These are phyloP conservation scores for Hevea brasiliensis DNA, from an alignment of 345 rosid species.

Conservation along the genomic window DNA sequence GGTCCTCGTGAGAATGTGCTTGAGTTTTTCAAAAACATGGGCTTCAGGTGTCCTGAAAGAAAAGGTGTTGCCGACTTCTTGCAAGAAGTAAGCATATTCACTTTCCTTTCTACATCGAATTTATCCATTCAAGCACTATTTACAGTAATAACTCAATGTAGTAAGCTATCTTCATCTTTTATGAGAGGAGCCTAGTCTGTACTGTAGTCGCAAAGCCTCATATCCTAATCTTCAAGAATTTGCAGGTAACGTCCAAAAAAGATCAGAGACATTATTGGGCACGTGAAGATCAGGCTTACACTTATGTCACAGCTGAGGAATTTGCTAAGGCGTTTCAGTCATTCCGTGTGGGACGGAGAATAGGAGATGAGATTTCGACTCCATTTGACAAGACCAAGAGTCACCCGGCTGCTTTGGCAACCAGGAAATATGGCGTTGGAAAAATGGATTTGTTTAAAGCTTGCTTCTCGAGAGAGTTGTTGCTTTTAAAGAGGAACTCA, in stretches of 20 bases:
- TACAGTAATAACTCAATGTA: too few relatives aligned
- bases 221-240: too few relatives aligned
- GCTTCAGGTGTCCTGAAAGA: slow-evolving; percentile 73
- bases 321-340: slow-evolving; percentile 55
- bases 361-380: slow-evolving; percentile 41
- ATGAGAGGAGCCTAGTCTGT: too few relatives aligned
- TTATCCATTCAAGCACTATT: too few relatives aligned
- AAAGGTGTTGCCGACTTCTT: slow-evolving; percentile 79
- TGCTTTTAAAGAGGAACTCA: slow-evolving; percentile 64
- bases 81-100: slow-evolving; percentile 65
- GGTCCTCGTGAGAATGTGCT: slow-evolving; percentile 61
- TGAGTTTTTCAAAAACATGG: slow-evolving; percentile 57
- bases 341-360: slow-evolving; percentile 38
- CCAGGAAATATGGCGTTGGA: slow-evolving; percentile 44
- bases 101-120: too few relatives aligned
- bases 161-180: too few relatives aligned
- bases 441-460: slow-evolving; percentile 52
- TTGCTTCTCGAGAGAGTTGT: slow-evolving; percentile 47
- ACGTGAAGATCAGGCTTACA: slow-evolving; percentile 45
- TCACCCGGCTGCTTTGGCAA: slow-evolving; percentile 61
- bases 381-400: slow-evolving; percentile 53
- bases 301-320: slow-evolving; percentile 43
- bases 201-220: too few relatives aligned
- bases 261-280: slow-evolving; percentile 76
- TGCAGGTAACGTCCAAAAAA: slow-evolving; percentile 70